phyloP scores from a whole-genome alignment of 176 grass and related monocot species.

The Lolium rigidum region DNA sequence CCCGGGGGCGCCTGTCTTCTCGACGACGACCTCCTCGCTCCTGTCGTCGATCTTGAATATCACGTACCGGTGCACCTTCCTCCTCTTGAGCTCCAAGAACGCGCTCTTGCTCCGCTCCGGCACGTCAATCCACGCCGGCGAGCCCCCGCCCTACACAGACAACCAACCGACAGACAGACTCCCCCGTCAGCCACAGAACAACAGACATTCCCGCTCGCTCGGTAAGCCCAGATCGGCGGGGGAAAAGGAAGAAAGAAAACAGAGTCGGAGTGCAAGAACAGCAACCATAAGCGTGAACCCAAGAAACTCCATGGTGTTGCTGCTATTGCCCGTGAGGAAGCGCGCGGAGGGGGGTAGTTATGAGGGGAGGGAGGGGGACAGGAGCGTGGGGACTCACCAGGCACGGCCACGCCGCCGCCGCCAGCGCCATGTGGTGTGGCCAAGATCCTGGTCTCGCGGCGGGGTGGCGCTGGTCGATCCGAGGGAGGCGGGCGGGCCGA shows the following conservation, averaged over 20 bases:
- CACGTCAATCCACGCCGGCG: constrained; percentile 61
- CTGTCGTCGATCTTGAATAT: constrained; percentile 84
- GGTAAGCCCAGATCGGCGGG: background rate
- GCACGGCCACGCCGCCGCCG: constrained; percentile 39
- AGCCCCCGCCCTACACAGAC: constrained; percentile 45
- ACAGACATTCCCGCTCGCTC: constrained; percentile 25
- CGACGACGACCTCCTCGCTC: constrained; percentile 63
- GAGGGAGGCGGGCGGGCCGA: constrained; percentile 42
- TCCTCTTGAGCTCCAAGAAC: constrained; percentile 72
- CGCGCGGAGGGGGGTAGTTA: constrained; percentile 9
- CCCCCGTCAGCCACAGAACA: constrained; percentile 28
- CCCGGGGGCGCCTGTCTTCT: constrained; percentile 62
- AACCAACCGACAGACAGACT: background rate
- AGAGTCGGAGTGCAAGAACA: background rate
- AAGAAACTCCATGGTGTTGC: constrained; percentile 56
- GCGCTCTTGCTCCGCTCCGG: constrained; percentile 62
- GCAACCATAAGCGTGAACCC: constrained; percentile 49
- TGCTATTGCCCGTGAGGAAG: background rate
- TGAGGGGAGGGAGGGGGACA: background rate
- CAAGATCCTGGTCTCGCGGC: constrained; percentile 60
- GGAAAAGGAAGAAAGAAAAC: too few species aligned
- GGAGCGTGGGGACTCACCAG: constrained; percentile 42
- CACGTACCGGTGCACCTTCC: constrained; percentile 70
- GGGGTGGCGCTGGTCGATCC: constrained; percentile 55
- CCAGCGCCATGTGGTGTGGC: constrained; percentile 42